phyloP scores from a whole-genome alignment of 768 basidiomycete species.

The Amanita rubescens region DNA sequence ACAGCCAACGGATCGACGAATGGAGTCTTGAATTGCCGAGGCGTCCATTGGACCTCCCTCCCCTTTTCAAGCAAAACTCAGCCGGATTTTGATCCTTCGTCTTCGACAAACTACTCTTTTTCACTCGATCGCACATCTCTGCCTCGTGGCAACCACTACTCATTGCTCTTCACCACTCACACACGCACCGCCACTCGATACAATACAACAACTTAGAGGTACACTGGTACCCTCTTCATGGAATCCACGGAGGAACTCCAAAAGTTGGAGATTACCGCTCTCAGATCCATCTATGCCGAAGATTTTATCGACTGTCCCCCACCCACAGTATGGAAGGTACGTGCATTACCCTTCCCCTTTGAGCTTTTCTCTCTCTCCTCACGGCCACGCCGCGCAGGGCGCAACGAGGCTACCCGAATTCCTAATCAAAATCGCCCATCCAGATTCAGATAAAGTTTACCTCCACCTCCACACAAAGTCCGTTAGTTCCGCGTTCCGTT shows the following conservation, averaged over 20 bases:
- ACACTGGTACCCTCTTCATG: no score
- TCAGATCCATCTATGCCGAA: constrained; percentile 74
- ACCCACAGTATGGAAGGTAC: constrained; percentile 79
- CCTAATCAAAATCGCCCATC: constrained; percentile 63
- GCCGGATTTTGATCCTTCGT: no score
- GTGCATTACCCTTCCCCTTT: no score
- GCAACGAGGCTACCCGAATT: constrained; percentile 70
- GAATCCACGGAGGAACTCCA: constrained; percentile 66
- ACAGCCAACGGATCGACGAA: constrained; percentile 22
- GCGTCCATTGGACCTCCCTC: constrained; percentile 48
- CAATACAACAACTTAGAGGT: no score
- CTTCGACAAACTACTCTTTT: no score
- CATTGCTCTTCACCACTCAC: constrained; percentile 14
- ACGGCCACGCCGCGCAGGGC: no score
- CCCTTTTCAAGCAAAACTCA: no score
- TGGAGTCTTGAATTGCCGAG: constrained; percentile 74
- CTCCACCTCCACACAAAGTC: constrained; percentile 69
- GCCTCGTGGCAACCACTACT: constrained; percentile 5
- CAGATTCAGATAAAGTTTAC: constrained; percentile 52
- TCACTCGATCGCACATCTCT: constrained; percentile 4
- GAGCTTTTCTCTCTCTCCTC: background rate
- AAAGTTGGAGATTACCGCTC: constrained; percentile 63
- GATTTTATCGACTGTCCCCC: constrained; percentile 70
- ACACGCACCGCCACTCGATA: no score
- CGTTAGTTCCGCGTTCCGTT: constrained; percentile 17